Evolutionary conservation across 495 filamentous ascomycete species (phyloP).

Genomic region (Cryomyces antarcticus): DNA sequence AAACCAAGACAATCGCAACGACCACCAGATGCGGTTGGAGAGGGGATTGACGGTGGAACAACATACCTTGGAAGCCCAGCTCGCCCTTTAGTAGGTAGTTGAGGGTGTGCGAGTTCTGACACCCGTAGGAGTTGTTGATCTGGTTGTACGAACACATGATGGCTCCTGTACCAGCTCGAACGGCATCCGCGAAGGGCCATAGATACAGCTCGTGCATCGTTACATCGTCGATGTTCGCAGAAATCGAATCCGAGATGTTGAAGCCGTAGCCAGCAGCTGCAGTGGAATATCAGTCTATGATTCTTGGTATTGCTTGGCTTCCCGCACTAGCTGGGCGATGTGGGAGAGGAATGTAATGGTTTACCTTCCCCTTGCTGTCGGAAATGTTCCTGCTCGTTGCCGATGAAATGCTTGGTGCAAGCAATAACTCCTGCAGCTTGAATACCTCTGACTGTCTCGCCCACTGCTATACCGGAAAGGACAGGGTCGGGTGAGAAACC

Average conservation of each 20-base stretch:
- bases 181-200: slow-evolving; percentile 50
- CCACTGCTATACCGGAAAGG: slow-evolving; percentile 16
- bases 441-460: slow-evolving; percentile 14
- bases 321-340: too few relatives aligned
- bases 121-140: slow-evolving; percentile 47
- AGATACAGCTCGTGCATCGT: slow-evolving; percentile 86
- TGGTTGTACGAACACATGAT: slow-evolving; percentile 86
- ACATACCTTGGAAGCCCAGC: slow-evolving; percentile 56
- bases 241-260: slow-evolving; percentile 41
- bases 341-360: background rate
- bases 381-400: slow-evolving; percentile 34
- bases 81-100: slow-evolving; percentile 77
- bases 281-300: slow-evolving; percentile 20
- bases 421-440: slow-evolving; percentile 18
- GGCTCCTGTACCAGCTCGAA: slow-evolving; percentile 17
- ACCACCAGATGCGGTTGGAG: too few relatives aligned
- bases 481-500: slow-evolving; percentile 18
- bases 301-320: too few relatives aligned
- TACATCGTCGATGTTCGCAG: slow-evolving; percentile 77
- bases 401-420: slow-evolving; percentile 15
- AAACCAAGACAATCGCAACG: too few relatives aligned
- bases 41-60: too few relatives aligned
- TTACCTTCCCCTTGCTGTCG: slow-evolving; percentile 28
- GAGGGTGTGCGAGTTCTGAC: slow-evolving; percentile 44
- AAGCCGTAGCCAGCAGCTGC: slow-evolving; percentile 34